phyloP scores from a whole-genome alignment of 2,329 filamentous ascomycete species.

The Helotiales sp. region DNA sequence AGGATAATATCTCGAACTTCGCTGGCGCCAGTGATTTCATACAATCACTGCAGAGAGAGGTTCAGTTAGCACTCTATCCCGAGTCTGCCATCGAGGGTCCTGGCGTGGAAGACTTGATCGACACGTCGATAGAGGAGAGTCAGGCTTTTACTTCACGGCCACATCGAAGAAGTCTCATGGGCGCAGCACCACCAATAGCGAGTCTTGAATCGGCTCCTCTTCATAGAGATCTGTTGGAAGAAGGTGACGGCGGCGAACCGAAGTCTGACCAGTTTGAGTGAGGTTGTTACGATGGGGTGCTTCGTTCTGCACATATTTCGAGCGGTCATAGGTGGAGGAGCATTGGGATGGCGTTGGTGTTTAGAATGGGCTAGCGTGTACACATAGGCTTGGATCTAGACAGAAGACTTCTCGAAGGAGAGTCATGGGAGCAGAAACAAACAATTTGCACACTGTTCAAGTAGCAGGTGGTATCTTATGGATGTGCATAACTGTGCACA shows the following conservation, averaged over 20 bases:
- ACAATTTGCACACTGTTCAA: background rate
- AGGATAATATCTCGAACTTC: slow-evolving; percentile 59
- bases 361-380: slow-evolving; percentile 28
- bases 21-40: slow-evolving; percentile 57
- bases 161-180: slow-evolving; percentile 61
- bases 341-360: slow-evolving; percentile 40
- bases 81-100: slow-evolving; percentile 37
- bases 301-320: slow-evolving; percentile 32
- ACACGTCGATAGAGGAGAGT: slow-evolving; percentile 52
- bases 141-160: slow-evolving; percentile 59
- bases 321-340: slow-evolving; percentile 32
- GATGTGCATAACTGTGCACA: slow-evolving; percentile 7
- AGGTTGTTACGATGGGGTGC: slow-evolving; percentile 18
- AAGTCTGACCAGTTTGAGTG: slow-evolving; percentile 36
- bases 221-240: slow-evolving; percentile 32
- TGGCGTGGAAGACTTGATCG: slow-evolving; percentile 42
- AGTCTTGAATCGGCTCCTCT: slow-evolving; percentile 59
- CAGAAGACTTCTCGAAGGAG: background rate
- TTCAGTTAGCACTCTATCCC: slow-evolving; percentile 42
- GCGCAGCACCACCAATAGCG: slow-evolving; percentile 46
- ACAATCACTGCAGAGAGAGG: slow-evolving; percentile 52
- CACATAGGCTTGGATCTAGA: slow-evolving; percentile 28
- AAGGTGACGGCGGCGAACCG: slow-evolving; percentile 22
- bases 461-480: background rate
- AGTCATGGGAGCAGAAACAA: background rate